Conservation (phyloP, 129 eudicot genomes). For the Chrysanthemum seticuspe region DNA sequence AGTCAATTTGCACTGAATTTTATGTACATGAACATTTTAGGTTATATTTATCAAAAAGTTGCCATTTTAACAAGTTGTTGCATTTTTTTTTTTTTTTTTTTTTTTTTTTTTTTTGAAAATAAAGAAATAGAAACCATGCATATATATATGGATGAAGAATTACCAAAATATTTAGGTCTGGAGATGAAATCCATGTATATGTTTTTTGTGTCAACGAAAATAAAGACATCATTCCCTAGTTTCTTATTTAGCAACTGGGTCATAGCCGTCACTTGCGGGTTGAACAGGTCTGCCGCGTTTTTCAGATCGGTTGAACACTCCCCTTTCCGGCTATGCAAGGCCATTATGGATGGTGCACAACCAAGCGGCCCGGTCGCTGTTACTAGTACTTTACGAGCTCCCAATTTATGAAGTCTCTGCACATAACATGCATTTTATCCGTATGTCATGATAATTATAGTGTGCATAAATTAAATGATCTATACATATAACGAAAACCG, state of each 20-base stretch:
- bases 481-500: neutral
- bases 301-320: constrained; percentile 57
- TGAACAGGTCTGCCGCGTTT: constrained; percentile 51
- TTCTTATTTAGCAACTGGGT: constrained; percentile 29
- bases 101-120: neutral
- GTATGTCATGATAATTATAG: no score
- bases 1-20: no score
- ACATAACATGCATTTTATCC: neutral
- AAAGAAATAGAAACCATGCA: neutral
- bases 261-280: constrained; percentile 48
- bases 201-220: constrained; percentile 25
- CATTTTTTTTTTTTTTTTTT: neutral
- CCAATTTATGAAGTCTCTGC: constrained; percentile 63
- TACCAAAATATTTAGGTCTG: constrained; percentile 39
- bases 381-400: constrained; percentile 64
- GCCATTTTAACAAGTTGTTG: neutral
- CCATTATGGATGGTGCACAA: constrained; percentile 71
- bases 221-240: constrained; percentile 41
- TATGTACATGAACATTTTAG: no score
- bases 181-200: constrained; percentile 30
- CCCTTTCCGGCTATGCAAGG: constrained; percentile 53
- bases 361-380: constrained; percentile 82
- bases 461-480: neutral
- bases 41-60: no score
- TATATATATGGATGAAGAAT: neutral